Base-by-base conservation (phyloP, 2,329 filamentous ascomycete species). In the Nemania sp. region DNA sequence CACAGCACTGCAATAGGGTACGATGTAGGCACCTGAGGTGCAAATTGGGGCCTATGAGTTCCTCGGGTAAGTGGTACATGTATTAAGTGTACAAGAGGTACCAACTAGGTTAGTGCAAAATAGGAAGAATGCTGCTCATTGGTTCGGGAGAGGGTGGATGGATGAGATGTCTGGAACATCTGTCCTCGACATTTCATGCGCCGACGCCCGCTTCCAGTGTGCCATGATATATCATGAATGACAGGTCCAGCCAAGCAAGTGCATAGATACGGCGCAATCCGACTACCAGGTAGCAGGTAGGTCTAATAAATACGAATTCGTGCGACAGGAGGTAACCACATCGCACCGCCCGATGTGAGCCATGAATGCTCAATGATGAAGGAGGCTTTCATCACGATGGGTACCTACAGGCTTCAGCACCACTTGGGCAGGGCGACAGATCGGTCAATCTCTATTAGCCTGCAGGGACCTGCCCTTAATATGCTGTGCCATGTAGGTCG, bases 291-390 rank as follows among this genome's bases (percentile, higher is more conserved):
- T 47, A 37, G 40, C 7, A 29, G 25, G 7, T 29, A 29, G 3
- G 7, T 7, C 25, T 29, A 29, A 29, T 7, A 29, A 29, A 7
- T 29, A 29, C 25, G 7, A 29, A 15, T 52, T 34, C 15, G 43
- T 21, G 20, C 42, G 25, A 12, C 13, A 12, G 29, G 34, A 32
- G 54, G 59, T 46, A n/a, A n/a, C n/a, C n/a, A n/a, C n/a, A n/a
- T n/a, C n/a, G n/a, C 43, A 39, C 45, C 43, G 17, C 54, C 43
- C 15, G 32, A 42, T 47, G 20, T 15, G 42, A 35, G 49, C 15
- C 21, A n/a, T 10, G 17, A 21, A 43, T 12, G 54, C 50, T 59
- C 21, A 29, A 58, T 62, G 55, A 59, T 48, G 54, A 48, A 62
- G 43, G 55, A 47, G 54, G 55, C 55, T 59, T 45, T 49, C 45